These are phyloP conservation scores for Pseudogymnoascus sp. DNA, from an alignment of 2,329 filamentous ascomycete species.

Conservation along the genomic window DNA sequence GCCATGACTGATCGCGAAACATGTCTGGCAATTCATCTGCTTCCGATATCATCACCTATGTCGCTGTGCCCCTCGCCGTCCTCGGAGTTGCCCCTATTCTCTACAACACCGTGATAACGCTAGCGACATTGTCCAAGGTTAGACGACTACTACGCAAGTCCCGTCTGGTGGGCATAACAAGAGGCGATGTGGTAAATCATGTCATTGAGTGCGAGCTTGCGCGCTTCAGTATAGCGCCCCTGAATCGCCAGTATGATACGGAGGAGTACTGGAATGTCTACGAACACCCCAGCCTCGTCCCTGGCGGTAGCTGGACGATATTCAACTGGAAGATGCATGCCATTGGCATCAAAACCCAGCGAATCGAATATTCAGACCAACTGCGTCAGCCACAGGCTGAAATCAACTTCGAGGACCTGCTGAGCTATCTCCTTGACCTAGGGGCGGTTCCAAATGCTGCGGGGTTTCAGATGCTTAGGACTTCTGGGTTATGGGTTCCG, in stretches of 20 bases:
- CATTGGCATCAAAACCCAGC: conserved; percentile 55
- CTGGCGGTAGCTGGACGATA: conserved; percentile 57
- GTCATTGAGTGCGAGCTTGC: conserved; percentile 62
- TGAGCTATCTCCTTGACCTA: conserved; percentile 56
- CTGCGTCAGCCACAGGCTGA: conserved; percentile 41
- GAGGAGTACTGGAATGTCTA: conserved; percentile 53
- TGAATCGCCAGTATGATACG: conserved; percentile 47
- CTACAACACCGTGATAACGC: conserved; percentile 56
- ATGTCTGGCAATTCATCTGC: conserved; percentile 24
- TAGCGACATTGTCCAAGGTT: conserved; percentile 54
- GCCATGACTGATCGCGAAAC: neutral
- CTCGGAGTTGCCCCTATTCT: conserved; percentile 57
- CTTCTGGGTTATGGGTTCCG: conserved; percentile 55
- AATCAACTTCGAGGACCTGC: conserved; percentile 51
- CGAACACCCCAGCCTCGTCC: conserved; percentile 44
- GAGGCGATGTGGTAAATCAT: conserved; percentile 58
- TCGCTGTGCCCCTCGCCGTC: conserved; percentile 52
- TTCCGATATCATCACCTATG: conserved; percentile 49
- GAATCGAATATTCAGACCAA: conserved; percentile 53
- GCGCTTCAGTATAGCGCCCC: conserved; percentile 55
- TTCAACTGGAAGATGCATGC: conserved; percentile 61
- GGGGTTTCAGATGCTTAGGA: conserved; percentile 51
- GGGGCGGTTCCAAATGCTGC: conserved; percentile 55
- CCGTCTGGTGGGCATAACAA: conserved; percentile 52
- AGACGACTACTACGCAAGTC: conserved; percentile 51